Evolutionary conservation across 352 stramenopile species (phyloP), one percentile per base, ranked within the genome.

Genomic region (Phytophthora podocarpi): DNA sequence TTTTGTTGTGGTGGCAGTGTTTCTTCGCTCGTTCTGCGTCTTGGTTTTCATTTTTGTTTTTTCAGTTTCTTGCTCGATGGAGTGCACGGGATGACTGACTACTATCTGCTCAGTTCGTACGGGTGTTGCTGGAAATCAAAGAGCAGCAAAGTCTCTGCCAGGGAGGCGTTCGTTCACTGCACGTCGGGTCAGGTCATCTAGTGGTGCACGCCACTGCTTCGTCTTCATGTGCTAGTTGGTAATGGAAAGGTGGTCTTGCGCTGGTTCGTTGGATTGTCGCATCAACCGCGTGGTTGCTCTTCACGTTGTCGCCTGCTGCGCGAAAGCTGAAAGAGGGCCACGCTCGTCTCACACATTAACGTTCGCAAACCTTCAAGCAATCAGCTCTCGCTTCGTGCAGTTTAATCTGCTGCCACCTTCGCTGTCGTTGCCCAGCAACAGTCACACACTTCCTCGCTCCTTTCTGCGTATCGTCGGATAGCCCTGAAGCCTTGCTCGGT

Each of bases 81-180:
- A 36, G 40, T 32, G 39, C 37, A 49, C 37, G 36, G 18, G 27
- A n/a, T n/a, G n/a, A n/a, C n/a, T 51, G 46, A 27, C 46, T 50
- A 52, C 34, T 48, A 16, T 52, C 16, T 54, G 42, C 34, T 62
- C 34, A 48, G 24, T 28, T 61, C 9, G 54, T 41, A 54, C 3
- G 23, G 28, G 2, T 37, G 20, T 21, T 42, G 16, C 37, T 53
- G 36, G 20, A 52, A 18, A 20, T 30, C 28, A 28, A 18, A 16
- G 26, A 26, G 30, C 39, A 60, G 27, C 18, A 39, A 60, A n/a
- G 31, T 61, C 30, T 70, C 53, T 70, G 46, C 40, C 49, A 23
- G 30, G 50, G 34, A 34, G 32, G 35, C 23, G 21, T 21, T 56
- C 15, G 12, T 45, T 59, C 56, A 55, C 35, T 51, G 34, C 36